phyloP scores from a whole-genome alignment of 1,139 yeast species.

The Kodamaea arcana region DNA sequence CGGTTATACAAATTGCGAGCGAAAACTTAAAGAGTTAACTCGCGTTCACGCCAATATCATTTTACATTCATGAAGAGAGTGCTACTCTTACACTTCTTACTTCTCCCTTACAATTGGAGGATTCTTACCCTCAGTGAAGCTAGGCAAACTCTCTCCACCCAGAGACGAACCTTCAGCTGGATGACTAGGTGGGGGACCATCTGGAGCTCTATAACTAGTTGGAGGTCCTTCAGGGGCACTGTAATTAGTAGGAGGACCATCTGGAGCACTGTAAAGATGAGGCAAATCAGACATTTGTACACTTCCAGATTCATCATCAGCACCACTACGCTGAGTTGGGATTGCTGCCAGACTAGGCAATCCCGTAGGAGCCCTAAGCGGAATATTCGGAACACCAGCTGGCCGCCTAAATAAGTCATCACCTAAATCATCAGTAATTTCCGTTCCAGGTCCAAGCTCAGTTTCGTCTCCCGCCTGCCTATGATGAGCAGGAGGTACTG shows the following conservation, averaged over 20 bases:
- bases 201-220: neutral
- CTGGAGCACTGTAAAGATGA: neutral
- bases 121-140: conserved; percentile 12
- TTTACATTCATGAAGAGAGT: no score
- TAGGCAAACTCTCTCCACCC: conserved; percentile 12
- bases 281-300: neutral
- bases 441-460: conserved; percentile 9
- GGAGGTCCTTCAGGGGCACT: neutral
- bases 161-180: conserved; percentile 10
- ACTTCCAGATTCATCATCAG: neutral
- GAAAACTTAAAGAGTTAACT: no score
- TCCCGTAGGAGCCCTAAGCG: conserved; percentile 1
- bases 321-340: neutral
- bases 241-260: neutral
- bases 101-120: conserved; percentile 12
- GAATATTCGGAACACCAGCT: conserved; percentile 3
- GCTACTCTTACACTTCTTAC: neutral
- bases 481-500: conserved; percentile 13
- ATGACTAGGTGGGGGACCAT: conserved; percentile 4
- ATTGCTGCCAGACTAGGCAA: neutral
- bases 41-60: no score
- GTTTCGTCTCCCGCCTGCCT: conserved; percentile 11
- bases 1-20: no score
- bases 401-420: conserved; percentile 9
- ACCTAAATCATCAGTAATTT: conserved; percentile 6